Base-by-base conservation (phyloP, 2,329 filamentous ascomycete genomes). In the Annulohypoxylon truncatum region DNA sequence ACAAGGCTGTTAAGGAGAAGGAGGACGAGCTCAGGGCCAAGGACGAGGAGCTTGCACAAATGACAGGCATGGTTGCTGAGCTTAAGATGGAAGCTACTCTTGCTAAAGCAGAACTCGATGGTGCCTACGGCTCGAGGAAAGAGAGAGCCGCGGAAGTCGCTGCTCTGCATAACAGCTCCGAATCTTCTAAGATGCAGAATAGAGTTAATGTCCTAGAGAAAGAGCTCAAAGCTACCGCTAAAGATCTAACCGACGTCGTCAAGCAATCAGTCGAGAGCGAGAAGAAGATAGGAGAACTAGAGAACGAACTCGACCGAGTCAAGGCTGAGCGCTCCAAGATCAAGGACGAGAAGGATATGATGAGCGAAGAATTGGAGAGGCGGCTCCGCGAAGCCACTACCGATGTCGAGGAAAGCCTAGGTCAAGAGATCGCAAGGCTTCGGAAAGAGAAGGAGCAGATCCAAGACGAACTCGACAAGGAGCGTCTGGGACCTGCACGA, bases 51-150 rank as follows among this genome's bases (percentile, higher is more conserved):
- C 75, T 77, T 42, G 75, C 76, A 65, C 75, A 80, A 59, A 74
- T 81, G 68, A 82, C 82, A 71, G 79, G 80, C 66, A 84, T 83
- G 77, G 83, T 88, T 58, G 83, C 85, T 31, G 85, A 88, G 77
- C 81, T 87, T 74, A 89, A 89, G 81, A 88, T 86, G 56, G 87
- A 89, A 72, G 80, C 87, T 64, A 87, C 86, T 47, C 83, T 89
- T 71, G 84, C 85, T 53, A 84, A 86, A 73, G 87, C 87, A 15
- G 87, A 89, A 76, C 82, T 89, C 28, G 87, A 89, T 68, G 85
- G 85, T 61, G 87, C 87, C 24, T 88, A 89, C 74, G 87, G 87
- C 61, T 83, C 84, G 61, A 83, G 86, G 64, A 83, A 85, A 62
- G 83, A 89, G 77, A 85, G 87, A 20, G 86, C 87, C 18, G 84